Percentiles rank a stretch among this genome's conserved stretches.
Evolutionary conservation across 1,284 basidiomycete species (phyloP).

Genomic region (Microstroma glucosiphilum): DNA sequence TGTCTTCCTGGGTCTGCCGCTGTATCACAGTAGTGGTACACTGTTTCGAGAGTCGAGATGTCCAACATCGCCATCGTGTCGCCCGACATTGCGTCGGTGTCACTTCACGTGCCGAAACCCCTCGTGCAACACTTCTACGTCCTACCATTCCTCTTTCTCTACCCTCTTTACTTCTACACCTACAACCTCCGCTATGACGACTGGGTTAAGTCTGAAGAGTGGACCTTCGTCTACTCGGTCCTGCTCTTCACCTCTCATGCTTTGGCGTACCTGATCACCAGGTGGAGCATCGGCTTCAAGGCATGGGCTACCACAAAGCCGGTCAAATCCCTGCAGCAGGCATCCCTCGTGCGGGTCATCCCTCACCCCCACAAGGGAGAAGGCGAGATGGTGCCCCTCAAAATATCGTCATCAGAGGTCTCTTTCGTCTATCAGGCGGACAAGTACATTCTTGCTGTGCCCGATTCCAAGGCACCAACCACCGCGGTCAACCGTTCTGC

Average conservation of each 20-base stretch:
- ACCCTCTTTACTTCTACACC: conserved; percentile 84
- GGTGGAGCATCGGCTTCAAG: conserved; percentile 76
- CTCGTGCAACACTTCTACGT: conserved; percentile 74
- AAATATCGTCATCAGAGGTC: conserved; percentile 59
- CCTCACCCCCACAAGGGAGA: conserved; percentile 80
- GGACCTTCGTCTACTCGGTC: conserved; percentile 83
- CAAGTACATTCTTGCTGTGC: conserved; percentile 71
- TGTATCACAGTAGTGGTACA: too few species aligned
- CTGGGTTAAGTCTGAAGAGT: conserved; percentile 51
- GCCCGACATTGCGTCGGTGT: conserved; percentile 74
- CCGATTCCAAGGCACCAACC: conserved; percentile 37
- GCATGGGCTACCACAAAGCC: conserved; percentile 52
- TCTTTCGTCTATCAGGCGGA: conserved; percentile 94
- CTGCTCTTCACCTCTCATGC: conserved; percentile 79
- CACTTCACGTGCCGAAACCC: conserved; percentile 73
- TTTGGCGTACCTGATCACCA: conserved; percentile 82
- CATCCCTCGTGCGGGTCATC: conserved; percentile 74
- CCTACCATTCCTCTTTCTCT: conserved; percentile 72
- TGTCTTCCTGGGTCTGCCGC: too few species aligned
- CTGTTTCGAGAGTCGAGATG: too few species aligned
- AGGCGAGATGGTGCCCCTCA: conserved; percentile 80
- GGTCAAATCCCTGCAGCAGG: conserved; percentile 65
- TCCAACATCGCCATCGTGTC: conserved; percentile 60
- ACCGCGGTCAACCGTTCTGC: conserved; percentile 41
- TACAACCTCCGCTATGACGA: conserved; percentile 85